These are phyloP conservation scores for Acacia pycnantha DNA, from an alignment of 331 rosid genomes.

Conservation along the genomic window DNA sequence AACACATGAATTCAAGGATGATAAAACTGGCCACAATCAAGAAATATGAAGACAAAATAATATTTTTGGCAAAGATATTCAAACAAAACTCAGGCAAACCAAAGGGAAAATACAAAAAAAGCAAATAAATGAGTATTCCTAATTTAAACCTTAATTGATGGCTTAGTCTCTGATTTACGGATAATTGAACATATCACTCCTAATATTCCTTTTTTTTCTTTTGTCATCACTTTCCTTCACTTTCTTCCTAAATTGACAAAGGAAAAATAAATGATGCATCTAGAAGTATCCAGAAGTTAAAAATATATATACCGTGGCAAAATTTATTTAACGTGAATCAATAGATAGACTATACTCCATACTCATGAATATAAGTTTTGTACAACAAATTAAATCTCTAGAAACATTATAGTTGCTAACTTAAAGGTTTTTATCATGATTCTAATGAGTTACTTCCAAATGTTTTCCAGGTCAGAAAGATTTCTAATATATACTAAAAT, in stretches of 20 bases:
- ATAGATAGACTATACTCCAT: slow-evolving; percentile 16
- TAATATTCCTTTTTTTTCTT: background rate
- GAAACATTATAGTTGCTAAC: slow-evolving; percentile 9
- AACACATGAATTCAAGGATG: background rate
- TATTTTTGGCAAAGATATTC: background rate
- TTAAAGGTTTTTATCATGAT: background rate
- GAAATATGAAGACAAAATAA: background rate
- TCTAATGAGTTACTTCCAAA: slow-evolving; percentile 5
- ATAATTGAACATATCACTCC: background rate
- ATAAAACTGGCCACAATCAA: background rate
- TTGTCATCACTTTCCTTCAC: background rate
- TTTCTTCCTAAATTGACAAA: background rate
- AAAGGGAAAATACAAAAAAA: background rate
- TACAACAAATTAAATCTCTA: slow-evolving; percentile 2
- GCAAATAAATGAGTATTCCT: background rate
- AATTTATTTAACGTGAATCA: slow-evolving; percentile 15
- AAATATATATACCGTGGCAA: background rate
- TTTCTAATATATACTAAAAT: slow-evolving; percentile 23
- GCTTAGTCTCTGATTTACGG: background rate
- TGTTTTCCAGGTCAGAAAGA: slow-evolving; percentile 13
- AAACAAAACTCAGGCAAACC: background rate
- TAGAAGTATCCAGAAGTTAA: background rate
- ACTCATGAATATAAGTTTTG: background rate
- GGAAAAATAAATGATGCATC: background rate
- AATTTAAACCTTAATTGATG: background rate